Evolutionary conservation across 1,139 yeast genomes (phyloP), one percentile per base, ranked within the genome.

Genomic region (Scheffersomyces titani): DNA sequence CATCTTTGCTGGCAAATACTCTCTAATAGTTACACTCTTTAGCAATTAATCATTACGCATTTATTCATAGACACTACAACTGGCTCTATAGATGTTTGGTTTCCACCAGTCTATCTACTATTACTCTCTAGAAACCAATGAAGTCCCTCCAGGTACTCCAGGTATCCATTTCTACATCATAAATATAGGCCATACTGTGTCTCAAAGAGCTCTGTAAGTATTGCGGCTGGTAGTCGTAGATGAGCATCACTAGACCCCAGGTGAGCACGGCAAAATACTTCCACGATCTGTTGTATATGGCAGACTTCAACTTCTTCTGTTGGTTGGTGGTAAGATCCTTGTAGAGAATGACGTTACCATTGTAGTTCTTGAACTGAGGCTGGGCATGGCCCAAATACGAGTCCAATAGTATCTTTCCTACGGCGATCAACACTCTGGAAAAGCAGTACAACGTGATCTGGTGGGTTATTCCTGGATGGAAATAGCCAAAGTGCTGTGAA

Each of bases 211-310:
- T 80, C 66, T 89, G 94, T 56, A 90, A 76, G 64, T 83, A 82
- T 54, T 80, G 81, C 6, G 90, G 89, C 61, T 89, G 88, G 59
- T 77, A 76, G 59, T 88, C 83, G 71, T 88, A 89, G 55, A 90
- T 77, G 64, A 83, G 79, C 94, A 90, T 89, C 52, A 89, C 91
- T 53, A 84, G 70, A 0, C 88, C 96, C 96, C 96, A 90, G 9
- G 87, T 79, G 6, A 86, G 60, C n/a, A 89, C 84, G 1, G 93
- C 89, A 68, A 87, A 85, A 55, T 82, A 70, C 52, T 85, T 79
- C 93, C 93, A 89, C 4, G 87, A 75, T 55, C 68, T 70, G 60
- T 75, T 75, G 63, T 81, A 78, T 30, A 82, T 68, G 51, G 63
- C 64, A 47, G 62, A 63, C 62, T 73, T 74, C 59, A 73, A 71